Evolutionary conservation across 2,329 filamentous ascomycete genomes (phyloP).

Genomic region (Clarireedia sp.): DNA sequence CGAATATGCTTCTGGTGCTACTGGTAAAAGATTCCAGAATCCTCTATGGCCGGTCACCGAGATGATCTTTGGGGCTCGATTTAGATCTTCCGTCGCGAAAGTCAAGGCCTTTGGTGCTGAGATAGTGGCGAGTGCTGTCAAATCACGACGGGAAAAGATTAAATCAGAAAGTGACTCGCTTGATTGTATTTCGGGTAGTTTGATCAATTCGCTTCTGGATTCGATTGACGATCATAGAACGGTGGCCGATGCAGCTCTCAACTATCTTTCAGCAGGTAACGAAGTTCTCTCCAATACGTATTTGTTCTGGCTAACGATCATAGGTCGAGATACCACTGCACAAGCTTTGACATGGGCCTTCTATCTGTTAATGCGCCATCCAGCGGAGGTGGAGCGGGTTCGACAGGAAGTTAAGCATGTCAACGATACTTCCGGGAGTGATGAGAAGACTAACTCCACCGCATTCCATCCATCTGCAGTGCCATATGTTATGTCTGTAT

Average conservation of each 20-base stretch:
- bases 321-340: slow-evolving; percentile 54
- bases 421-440: slow-evolving; percentile 12
- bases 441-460: neutral
- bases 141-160: slow-evolving; percentile 30
- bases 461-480: slow-evolving; percentile 28
- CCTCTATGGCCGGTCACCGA: slow-evolving; percentile 56
- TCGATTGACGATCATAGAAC: slow-evolving; percentile 45
- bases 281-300: neutral
- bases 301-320: slow-evolving; percentile 7
- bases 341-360: slow-evolving; percentile 58
- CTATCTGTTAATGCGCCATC: slow-evolving; percentile 50
- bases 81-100: slow-evolving; percentile 41
- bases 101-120: slow-evolving; percentile 48
- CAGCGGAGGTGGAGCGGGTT: slow-evolving; percentile 33
- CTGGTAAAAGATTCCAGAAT: slow-evolving; percentile 56
- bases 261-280: slow-evolving; percentile 54
- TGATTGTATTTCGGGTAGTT: slow-evolving; percentile 40
- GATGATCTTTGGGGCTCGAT: slow-evolving; percentile 38
- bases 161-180: slow-evolving; percentile 15
- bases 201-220: slow-evolving; percentile 54
- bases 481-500: slow-evolving; percentile 54
- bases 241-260: slow-evolving; percentile 57
- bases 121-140: slow-evolving; percentile 48
- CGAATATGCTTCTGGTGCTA: slow-evolving; percentile 52
- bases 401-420: slow-evolving; percentile 34